Conservation (phyloP, 768 basidiomycete species). For the Naematelia encephala region DNA sequence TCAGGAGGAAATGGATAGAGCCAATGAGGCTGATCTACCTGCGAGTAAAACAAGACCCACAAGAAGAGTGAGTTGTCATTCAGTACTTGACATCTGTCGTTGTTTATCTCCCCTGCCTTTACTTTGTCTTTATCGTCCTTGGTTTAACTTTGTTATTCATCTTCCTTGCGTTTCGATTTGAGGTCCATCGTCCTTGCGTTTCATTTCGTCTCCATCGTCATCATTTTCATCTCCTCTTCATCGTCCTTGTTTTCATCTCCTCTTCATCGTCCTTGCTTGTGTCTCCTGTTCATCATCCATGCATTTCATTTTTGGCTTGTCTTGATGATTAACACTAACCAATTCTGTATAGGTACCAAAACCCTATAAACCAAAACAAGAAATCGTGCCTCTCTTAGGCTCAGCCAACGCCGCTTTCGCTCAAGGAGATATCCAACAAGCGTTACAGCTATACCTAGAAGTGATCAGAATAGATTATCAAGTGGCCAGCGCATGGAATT, state of each 20-base stretch:
- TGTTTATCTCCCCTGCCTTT: not conserved
- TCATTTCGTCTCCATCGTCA: no score
- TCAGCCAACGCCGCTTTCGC: slow-evolving; percentile 85
- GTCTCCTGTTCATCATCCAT: no score
- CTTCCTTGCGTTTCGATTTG: no score
- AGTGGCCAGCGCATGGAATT: slow-evolving; percentile 77
- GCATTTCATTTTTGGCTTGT: no score
- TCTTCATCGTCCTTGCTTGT: not conserved
- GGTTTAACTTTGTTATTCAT: no score
- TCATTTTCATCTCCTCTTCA: not conserved
- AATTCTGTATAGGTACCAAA: not conserved
- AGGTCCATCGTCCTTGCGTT: no score
- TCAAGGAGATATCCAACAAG: slow-evolving; percentile 62
- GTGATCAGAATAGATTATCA: slow-evolving; percentile 83
- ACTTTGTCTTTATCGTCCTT: no score
- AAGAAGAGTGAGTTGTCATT: slow-evolving; percentile 1
- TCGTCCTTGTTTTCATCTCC: not conserved
- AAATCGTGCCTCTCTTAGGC: slow-evolving; percentile 61
- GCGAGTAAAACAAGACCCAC: not conserved
- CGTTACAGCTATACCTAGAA: slow-evolving; percentile 79
- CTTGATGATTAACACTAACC: no score
- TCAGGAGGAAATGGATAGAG: slow-evolving; percentile 6
- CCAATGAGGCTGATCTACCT: not conserved
- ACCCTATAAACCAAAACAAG: slow-evolving; percentile 54
- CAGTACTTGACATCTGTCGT: no score